Base-by-base conservation (phyloP, 352 stramenopile genomes). In the Phytophthora podocarpi region DNA sequence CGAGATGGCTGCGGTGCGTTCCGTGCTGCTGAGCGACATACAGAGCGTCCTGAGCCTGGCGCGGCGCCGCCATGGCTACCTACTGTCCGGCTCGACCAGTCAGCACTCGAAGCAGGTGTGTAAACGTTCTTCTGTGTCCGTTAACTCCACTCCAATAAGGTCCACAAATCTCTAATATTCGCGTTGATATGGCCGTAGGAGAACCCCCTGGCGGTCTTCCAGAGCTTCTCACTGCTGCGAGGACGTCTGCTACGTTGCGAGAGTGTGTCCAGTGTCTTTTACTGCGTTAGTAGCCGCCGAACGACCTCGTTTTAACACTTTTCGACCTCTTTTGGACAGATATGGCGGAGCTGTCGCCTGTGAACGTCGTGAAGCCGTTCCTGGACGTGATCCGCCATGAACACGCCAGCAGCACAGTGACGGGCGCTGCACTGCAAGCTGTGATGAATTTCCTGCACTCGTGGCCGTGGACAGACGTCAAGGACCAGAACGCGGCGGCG, bases 381-480 rank as follows among this genome's bases (percentile, higher is more conserved):
- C 87, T 98, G 32, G 87, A 97, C 60, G 89, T 98, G 27, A 87
- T 99, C 27, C 83, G 90, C 35, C 95, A 96, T 34, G 80, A 94
- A 16, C 83, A 98, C 34, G 95, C 96, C 37, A 97, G 84, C 40
- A 98, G 95, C 21, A 87, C 74, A 11, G 87, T 99, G 20, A 99
- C 96, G 1, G 88, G 87, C 4, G 90, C 91, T 6, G 93, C 97
- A 12, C 80, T 99, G 20, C 89, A 95, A 36, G 91, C 94, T 1
- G 79, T 99, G 49, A 92, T 98, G 80, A 98, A 98, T 60, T 98
- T 99, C 46, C 72, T 99, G 26, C 81, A 97, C 12, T 95, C 56
- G 36, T 93, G 82, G 82, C 76, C 82, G 15, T 93, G 83, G 83
- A 15, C 51, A 13, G 35, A 70, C 13, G 65, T 71, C n/a, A 66